phyloP scores from a whole-genome alignment of 2,329 filamentous ascomycete species.

The Microascus cirrosus region DNA sequence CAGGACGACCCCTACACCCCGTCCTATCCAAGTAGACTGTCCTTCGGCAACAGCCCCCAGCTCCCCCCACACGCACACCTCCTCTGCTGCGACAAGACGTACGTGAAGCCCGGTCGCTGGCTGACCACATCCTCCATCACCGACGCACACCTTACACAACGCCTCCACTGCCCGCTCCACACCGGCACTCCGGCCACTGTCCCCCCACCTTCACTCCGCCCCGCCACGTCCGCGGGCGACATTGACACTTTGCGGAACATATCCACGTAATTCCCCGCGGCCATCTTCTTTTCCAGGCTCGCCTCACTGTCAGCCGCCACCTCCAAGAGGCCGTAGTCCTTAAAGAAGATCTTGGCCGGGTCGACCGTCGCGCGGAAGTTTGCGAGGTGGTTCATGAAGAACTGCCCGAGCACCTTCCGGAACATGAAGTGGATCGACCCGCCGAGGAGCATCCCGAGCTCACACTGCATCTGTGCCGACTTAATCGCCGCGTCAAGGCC shows the following conservation, averaged over 20 bases:
- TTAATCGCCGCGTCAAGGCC: conserved; percentile 32
- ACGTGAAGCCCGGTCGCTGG: conserved; percentile 36
- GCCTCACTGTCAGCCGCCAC: conserved; percentile 42
- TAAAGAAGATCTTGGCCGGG: conserved; percentile 58
- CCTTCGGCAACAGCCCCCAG: conserved; percentile 27
- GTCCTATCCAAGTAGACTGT: background rate
- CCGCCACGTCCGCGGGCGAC: conserved; percentile 18
- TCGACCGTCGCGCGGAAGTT: conserved; percentile 50
- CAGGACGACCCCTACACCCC: background rate
- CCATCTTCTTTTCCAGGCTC: conserved; percentile 28
- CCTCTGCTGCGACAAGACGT: conserved; percentile 42
- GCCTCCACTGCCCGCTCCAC: conserved; percentile 16
- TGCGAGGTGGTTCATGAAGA: conserved; percentile 49
- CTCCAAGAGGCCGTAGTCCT: conserved; percentile 59
- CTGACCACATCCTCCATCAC: conserved; percentile 52
- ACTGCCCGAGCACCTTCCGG: conserved; percentile 48
- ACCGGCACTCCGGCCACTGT: background rate
- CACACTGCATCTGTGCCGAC: conserved; percentile 34
- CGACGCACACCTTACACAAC: conserved; percentile 45
- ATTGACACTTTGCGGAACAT: conserved; percentile 50
- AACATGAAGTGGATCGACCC: conserved; percentile 33
- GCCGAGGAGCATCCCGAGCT: conserved; percentile 40
- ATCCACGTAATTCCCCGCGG: conserved; percentile 32
- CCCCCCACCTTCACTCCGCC: background rate
- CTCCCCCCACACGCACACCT: conserved; percentile 43